Conservation (phyloP, 352 stramenopile genomes). For the Pilasporangium apinafurcum region DNA sequence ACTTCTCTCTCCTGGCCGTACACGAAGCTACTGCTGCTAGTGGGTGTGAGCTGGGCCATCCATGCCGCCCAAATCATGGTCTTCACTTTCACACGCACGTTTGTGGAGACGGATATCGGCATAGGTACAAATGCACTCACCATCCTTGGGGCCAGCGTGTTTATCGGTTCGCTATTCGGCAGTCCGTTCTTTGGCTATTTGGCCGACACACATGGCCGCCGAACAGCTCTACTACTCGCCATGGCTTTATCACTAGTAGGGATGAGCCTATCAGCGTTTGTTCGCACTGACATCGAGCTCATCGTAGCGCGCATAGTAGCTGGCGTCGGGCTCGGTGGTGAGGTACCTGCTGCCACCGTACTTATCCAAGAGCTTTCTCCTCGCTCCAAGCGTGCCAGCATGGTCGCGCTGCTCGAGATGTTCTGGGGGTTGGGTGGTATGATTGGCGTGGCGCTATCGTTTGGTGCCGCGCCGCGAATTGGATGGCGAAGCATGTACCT, state of each 20-base stretch:
- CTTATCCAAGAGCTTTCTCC: conserved; percentile 15
- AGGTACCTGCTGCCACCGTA: conserved; percentile 8
- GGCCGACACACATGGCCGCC: conserved; percentile 11
- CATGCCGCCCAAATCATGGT: conserved; percentile 28
- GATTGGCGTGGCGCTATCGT: neutral
- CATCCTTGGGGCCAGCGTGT: conserved; percentile 13
- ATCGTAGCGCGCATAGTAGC: neutral
- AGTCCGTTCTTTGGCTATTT: conserved; percentile 2
- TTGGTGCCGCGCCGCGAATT: neutral
- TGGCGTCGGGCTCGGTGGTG: conserved; percentile 4
- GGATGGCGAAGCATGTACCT: neutral
- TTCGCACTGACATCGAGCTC: neutral
- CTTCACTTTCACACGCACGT: conserved; percentile 25
- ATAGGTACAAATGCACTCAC: conserved; percentile 17
- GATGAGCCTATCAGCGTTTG: neutral
- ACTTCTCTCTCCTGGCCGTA: conserved; percentile 25
- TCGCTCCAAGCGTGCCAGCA: conserved; percentile 5
- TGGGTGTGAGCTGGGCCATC: conserved; percentile 29
- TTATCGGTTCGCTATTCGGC: conserved; percentile 11
- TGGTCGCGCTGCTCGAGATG: conserved; percentile 12
- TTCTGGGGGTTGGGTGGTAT: conserved; percentile 12
- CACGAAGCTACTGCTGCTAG: conserved; percentile 19
- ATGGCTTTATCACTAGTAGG: neutral
- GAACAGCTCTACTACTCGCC: conserved; percentile 3
- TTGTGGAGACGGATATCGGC: conserved; percentile 18